Evolutionary conservation across 2,329 filamentous ascomycete genomes (phyloP).

Genomic region (Aureobasidium lini): DNA sequence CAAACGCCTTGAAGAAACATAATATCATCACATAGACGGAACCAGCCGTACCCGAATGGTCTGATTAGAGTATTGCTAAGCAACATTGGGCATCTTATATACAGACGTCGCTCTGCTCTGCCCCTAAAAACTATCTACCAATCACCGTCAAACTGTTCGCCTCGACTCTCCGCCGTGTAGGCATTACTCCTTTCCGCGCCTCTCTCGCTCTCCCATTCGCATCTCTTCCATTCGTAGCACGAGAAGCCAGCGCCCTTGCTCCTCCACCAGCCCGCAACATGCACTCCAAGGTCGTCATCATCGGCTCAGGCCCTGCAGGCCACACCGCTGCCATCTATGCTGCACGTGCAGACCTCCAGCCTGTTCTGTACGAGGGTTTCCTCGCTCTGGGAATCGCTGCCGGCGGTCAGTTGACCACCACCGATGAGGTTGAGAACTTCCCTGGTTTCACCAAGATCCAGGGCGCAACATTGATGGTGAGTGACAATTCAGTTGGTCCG

Average conservation of each 20-base stretch:
- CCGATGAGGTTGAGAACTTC: slow-evolving; percentile 97
- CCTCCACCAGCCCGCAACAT: slow-evolving; percentile 52
- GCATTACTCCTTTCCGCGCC: slow-evolving; percentile 58
- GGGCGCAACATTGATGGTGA: slow-evolving; percentile 72
- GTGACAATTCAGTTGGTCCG: slow-evolving; percentile 20
- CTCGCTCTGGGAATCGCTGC: slow-evolving; percentile 94
- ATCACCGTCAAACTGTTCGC: slow-evolving; percentile 82
- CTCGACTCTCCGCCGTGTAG: slow-evolving; percentile 63
- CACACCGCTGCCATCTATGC: slow-evolving; percentile 97
- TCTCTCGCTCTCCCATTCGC: slow-evolving; percentile 54
- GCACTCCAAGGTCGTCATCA: slow-evolving; percentile 81
- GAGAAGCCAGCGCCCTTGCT: slow-evolving; percentile 20
- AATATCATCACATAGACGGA: background rate
- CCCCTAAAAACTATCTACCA: background rate
- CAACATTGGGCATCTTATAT: slow-evolving; percentile 2
- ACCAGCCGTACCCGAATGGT: slow-evolving; percentile 9
- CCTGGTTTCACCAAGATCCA: slow-evolving; percentile 90
- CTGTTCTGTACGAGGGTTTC: slow-evolving; percentile 95
- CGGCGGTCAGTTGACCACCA: slow-evolving; percentile 94
- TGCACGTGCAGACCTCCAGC: slow-evolving; percentile 86
- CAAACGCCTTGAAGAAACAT: background rate
- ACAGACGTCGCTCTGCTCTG: background rate
- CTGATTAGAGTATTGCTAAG: slow-evolving; percentile 12
- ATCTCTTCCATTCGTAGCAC: slow-evolving; percentile 25
- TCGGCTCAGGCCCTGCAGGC: slow-evolving; percentile 84